phyloP scores from a whole-genome alignment of 768 basidiomycete species.

The Tricholoma sp. region DNA sequence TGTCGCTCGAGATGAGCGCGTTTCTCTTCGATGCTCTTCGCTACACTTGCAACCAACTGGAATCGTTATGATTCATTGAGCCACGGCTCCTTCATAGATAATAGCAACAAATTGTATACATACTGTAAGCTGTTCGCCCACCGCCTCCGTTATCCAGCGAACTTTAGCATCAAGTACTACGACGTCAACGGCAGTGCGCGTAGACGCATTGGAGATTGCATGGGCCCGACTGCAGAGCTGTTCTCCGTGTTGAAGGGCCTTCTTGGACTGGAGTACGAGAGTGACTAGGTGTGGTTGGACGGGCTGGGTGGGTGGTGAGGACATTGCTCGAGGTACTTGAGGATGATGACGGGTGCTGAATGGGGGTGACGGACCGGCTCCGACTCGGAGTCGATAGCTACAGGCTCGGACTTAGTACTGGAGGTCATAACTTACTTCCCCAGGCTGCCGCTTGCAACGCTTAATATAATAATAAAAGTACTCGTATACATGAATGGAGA shows the following conservation, averaged over 20 bases:
- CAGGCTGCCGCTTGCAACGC: too few species aligned
- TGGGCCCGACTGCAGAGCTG: constrained; percentile 69
- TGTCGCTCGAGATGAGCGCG: constrained; percentile 54
- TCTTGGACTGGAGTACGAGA: constrained; percentile 77
- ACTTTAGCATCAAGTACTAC: constrained; percentile 78
- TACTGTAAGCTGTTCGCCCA: constrained; percentile 74
- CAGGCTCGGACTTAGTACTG: too few species aligned
- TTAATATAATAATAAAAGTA: too few species aligned
- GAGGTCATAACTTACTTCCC: too few species aligned
- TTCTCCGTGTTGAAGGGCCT: constrained; percentile 74
- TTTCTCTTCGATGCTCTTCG: constrained; percentile 71
- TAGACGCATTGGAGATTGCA: constrained; percentile 56
- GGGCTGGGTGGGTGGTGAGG: constrained; percentile 33
- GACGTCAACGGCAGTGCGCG: constrained; percentile 62
- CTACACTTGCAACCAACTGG: constrained; percentile 68
- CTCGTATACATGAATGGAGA: too few species aligned
- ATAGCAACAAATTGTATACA: constrained; percentile 6
- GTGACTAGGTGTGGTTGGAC: constrained; percentile 65
- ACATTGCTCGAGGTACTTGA: constrained; percentile 9
- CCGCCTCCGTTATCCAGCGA: constrained; percentile 69
- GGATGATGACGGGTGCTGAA: too few species aligned
- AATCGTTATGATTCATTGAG: background rate
- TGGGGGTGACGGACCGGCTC: too few species aligned
- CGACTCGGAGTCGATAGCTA: background rate
- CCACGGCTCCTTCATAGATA: background rate